Base-by-base conservation (phyloP, 2,329 filamentous ascomycete species). In the Xylariaceae sp. region DNA sequence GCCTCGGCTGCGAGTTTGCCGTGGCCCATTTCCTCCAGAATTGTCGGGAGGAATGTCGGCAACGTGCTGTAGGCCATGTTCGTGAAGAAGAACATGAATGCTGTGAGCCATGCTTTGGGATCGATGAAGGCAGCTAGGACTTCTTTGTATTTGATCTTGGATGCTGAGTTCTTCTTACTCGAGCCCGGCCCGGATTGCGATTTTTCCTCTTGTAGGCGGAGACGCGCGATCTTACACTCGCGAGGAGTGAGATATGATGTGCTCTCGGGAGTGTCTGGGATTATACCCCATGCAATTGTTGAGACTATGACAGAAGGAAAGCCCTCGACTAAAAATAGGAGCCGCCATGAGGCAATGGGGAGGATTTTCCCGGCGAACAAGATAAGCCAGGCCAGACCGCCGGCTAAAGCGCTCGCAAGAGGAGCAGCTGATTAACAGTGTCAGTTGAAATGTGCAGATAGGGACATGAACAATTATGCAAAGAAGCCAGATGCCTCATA, bases 1-100 rank as follows among this genome's bases (percentile, higher is more conserved):
- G 83, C 87, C 73, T 95, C 89, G 0, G 88, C 79, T 3, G 78
- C 69, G 2, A 86, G 67, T 1, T 77, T 66, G 27, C 79, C 74
- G 67, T 88, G 85, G 48, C 86, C 86, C 88, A 94, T 82, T 61
- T 84, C 79, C 48, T 74, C 72, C 37, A 94, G 76, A 51, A 94
- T 88, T 20, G 86, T 89, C 27, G 89, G 89, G 3, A 95, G 76
- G 63, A 95, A 95, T 39, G 93, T 87, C 3, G 90, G 90, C 62
- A 95, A 82, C 19, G 86, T 92, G 59, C 83, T 83, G 70, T 95
- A 95, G 11, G 89, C 86, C 63, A 94, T 85, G 66, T 95, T 95
- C 60, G 86, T 83, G 64, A 85, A 81, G 71, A 94, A 90, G 73
- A 94, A 88, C 79, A 95, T 94, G 56, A 80, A 67, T 1, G 88